Percentiles rank a stretch among this genome's conserved stretches.
Conservation (phyloP, 2,329 filamentous ascomycete genomes). For the Aphanocladium album region DNA sequence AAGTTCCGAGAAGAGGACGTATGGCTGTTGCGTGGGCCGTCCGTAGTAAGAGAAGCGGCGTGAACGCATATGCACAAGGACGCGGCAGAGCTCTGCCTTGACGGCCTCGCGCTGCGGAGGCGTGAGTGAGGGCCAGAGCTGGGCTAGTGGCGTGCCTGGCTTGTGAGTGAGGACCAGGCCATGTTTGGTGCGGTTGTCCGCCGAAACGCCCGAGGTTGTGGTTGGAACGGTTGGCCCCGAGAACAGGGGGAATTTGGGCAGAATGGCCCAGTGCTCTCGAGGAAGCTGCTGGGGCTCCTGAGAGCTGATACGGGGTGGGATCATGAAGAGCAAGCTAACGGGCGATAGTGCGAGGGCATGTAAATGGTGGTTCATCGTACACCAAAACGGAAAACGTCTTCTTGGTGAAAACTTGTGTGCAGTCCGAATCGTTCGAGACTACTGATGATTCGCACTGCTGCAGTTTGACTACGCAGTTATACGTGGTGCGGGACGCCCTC, state of each 20-base stretch:
- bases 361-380: not conserved
- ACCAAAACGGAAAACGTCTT: not conserved
- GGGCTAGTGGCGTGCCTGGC: slow-evolving; percentile 1
- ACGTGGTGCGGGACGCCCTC: too few relatives aligned
- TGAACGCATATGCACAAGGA: not conserved
- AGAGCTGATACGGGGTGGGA: not conserved
- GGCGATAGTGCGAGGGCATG: not conserved
- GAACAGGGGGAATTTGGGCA: not conserved
- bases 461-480: too few relatives aligned
- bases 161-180: not conserved
- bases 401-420: too few relatives aligned
- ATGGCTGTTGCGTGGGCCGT: not conserved
- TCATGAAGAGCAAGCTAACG: not conserved
- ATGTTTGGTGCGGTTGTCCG: not conserved
- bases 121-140: not conserved
- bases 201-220: not conserved
- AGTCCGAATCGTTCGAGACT: too few relatives aligned
- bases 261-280: not conserved
- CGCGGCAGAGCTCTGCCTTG: not conserved
- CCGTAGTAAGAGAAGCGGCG: slow-evolving; percentile 3
- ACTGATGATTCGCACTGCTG: too few relatives aligned
- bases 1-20: not conserved
- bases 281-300: slow-evolving; percentile 2
- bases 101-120: not conserved
- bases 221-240: not conserved